Percentiles rank a stretch among this genome's conserved stretches.
Evolutionary conservation across 1,284 basidiomycete genomes (phyloP).

Genomic region (Trametes sp.): DNA sequence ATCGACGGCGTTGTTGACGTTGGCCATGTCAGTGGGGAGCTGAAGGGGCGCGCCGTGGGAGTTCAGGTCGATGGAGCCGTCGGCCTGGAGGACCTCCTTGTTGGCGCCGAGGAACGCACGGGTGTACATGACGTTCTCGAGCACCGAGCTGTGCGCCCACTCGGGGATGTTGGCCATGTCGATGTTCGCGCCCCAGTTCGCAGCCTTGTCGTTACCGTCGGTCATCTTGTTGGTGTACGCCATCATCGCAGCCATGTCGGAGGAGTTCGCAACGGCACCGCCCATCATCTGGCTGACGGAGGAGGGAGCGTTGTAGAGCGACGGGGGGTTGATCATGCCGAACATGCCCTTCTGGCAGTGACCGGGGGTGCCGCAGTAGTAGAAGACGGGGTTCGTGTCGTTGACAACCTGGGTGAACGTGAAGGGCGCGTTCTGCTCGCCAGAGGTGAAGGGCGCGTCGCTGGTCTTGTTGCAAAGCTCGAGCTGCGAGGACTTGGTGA

Average conservation of each 20-base stretch:
- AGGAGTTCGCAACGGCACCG: slow-evolving; percentile 54
- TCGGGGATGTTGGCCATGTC: slow-evolving; percentile 61
- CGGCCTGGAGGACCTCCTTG: slow-evolving; percentile 57
- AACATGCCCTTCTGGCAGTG: slow-evolving; percentile 84
- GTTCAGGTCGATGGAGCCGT: slow-evolving; percentile 62
- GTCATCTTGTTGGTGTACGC: slow-evolving; percentile 58
- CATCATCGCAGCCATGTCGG: slow-evolving; percentile 63
- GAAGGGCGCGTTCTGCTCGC: slow-evolving; percentile 67
- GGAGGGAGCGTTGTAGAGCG: slow-evolving; percentile 46
- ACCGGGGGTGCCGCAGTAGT: slow-evolving; percentile 70
- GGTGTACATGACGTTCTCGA: slow-evolving; percentile 48
- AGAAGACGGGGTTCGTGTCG: slow-evolving; percentile 73
- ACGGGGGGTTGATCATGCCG: slow-evolving; percentile 78
- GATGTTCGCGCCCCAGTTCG: slow-evolving; percentile 69
- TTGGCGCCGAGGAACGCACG: slow-evolving; percentile 69
- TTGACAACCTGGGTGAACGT: slow-evolving; percentile 75
- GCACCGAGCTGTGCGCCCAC: slow-evolving; percentile 58
- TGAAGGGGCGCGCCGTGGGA: slow-evolving; percentile 54
- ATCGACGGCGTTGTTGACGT: slow-evolving; percentile 43
- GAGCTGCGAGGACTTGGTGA: slow-evolving; percentile 74
- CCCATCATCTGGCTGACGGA: slow-evolving; percentile 62
- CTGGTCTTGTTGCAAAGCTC: slow-evolving; percentile 73
- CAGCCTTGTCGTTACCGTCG: slow-evolving; percentile 53
- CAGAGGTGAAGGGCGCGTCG: slow-evolving; percentile 68
- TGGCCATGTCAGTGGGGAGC: slow-evolving; percentile 64